Base-by-base conservation (phyloP, 2,329 filamentous ascomycete species). In the Diaporthe sp. region DNA sequence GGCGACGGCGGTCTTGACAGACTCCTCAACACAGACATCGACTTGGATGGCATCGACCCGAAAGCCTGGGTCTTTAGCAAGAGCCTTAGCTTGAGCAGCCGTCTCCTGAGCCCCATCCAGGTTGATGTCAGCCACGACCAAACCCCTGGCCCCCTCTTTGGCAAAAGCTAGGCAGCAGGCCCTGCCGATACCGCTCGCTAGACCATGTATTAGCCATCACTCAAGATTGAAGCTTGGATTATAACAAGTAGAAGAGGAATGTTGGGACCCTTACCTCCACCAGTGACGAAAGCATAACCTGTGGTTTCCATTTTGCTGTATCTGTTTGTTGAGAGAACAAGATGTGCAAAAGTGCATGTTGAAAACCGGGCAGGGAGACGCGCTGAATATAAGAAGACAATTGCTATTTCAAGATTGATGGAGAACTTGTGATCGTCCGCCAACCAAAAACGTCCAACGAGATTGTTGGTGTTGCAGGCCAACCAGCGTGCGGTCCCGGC, bases 111-210 rank as follows among this genome's bases (percentile, higher is more conserved):
- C 68, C 0, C 31, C 39, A 1, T 68, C 70, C 9, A 75, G 49
- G 17, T 75, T 58, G 46, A 67, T 58, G 37, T 75, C 73, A 3
- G 73, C 74, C 46, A 75, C 74, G 10, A 75, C 28, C 28, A 75
- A 28, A 22, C 70, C 70, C 1, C 22, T 28, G 1, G 68, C 58
- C 6, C 70, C 60, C 5, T 75, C 68, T 53, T 68, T 73, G 8
- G 70, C 70, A 28, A 72, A 75, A 42, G 68, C 49, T 22, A 75
- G 17, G 49, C 37, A 60, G 58, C 68, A 68, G 9, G 58, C 74
- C 46, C 46, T 60, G 28, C 70, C 74, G 10, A 73, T 75, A 8
- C 58, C 74, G 19, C 68, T 75, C 19, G 57, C 73, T 75, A 4
- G 3, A 57, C 2, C 6, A 15, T 10, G 4, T 5, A 39, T 71